Evolutionary conservation across 1,284 basidiomycete species (phyloP).

Genomic region (Trametes hirsuta): DNA sequence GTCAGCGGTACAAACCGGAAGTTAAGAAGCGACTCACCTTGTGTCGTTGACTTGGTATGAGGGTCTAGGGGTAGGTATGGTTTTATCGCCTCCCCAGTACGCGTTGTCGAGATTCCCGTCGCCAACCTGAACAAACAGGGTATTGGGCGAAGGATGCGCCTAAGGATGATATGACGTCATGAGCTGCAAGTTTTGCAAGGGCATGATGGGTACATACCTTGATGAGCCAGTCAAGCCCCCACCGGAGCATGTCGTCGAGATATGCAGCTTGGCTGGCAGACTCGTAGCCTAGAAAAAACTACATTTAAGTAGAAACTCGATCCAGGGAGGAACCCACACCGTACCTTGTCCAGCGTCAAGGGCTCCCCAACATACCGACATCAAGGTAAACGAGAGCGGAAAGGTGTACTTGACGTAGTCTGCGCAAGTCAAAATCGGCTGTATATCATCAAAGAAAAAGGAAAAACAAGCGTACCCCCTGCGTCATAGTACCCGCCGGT

Average conservation of each 20-base stretch:
- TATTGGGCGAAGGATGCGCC: slow-evolving; percentile 79
- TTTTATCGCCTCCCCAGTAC: slow-evolving; percentile 89
- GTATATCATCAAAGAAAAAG: too few species aligned
- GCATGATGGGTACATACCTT: slow-evolving; percentile 53
- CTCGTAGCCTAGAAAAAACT: slow-evolving; percentile 65
- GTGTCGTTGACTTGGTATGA: slow-evolving; percentile 80
- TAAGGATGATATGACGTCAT: slow-evolving; percentile 36
- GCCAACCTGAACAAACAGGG: slow-evolving; percentile 80
- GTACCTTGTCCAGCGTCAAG: slow-evolving; percentile 78
- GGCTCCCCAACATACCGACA: slow-evolving; percentile 87
- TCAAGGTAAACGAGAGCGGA: slow-evolving; percentile 80
- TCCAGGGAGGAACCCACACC: not conserved
- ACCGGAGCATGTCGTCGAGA: slow-evolving; percentile 85
- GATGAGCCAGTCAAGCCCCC: slow-evolving; percentile 91
- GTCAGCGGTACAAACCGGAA: not conserved
- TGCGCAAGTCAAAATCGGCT: slow-evolving; percentile 31
- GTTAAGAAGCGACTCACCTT: slow-evolving; percentile 33
- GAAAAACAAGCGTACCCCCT: slow-evolving; percentile 56
- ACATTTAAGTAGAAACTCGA: not conserved
- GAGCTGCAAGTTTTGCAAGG: not conserved
- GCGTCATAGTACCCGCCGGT: slow-evolving; percentile 92
- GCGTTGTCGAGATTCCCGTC: slow-evolving; percentile 65
- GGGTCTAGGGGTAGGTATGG: slow-evolving; percentile 75
- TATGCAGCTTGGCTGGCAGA: slow-evolving; percentile 85
- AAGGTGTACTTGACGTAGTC: slow-evolving; percentile 90